Evolutionary conservation across 345 rosid genomes (phyloP).

Genomic region (Theobroma cacao): DNA sequence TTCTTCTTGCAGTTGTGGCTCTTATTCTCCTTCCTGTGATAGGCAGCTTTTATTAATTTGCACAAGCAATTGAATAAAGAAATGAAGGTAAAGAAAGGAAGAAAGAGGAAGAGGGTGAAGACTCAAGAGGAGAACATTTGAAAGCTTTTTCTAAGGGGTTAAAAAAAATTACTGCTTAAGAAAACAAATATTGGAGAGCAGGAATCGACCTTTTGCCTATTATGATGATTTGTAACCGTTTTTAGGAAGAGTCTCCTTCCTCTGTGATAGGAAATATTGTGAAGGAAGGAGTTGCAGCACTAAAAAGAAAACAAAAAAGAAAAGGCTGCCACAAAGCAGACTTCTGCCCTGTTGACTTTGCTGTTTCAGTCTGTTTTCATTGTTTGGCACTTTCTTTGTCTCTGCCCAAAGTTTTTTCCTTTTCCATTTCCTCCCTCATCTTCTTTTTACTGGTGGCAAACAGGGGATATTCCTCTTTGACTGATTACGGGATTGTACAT

Average conservation of each 20-base stretch:
- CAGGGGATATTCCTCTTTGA: not conserved
- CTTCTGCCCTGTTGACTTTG: constrained; percentile 40
- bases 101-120: not conserved
- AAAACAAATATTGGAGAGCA: not conserved
- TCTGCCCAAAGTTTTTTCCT: not conserved
- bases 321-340: constrained; percentile 27
- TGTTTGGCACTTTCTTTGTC: not conserved
- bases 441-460: not conserved
- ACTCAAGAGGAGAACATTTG: constrained; percentile 13
- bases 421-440: not conserved
- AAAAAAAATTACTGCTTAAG: not conserved
- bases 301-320: not conserved
- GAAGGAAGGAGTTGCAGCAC: not conserved
- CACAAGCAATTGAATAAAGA: constrained; percentile 29
- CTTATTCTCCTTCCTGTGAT: not conserved
- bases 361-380: constrained; percentile 1
- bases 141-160: constrained; percentile 11
- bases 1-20: not conserved
- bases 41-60: constrained; percentile 12
- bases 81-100: constrained; percentile 2
- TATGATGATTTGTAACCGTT: constrained; percentile 19
- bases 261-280: not conserved
- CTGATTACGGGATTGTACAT: not conserved
- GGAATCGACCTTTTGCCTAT: constrained; percentile 5
- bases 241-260: constrained; percentile 2